Conservation (phyloP, 805 yeast species). For the Komagataella pastoris region DNA sequence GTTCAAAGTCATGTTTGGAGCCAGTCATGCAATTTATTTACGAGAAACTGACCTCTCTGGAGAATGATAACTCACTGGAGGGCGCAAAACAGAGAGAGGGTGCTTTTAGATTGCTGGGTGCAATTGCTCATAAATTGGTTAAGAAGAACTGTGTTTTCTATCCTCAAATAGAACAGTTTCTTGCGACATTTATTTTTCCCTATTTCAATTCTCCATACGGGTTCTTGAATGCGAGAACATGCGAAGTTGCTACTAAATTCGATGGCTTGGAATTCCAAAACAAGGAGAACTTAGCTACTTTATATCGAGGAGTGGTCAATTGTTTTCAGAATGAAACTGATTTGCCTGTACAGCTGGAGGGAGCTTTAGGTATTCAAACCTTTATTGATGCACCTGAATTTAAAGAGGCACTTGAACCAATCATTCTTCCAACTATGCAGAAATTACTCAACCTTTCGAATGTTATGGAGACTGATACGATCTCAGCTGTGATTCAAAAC, state of each 20-base stretch:
- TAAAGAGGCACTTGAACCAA: slow-evolving; percentile 49
- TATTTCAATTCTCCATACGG: slow-evolving; percentile 46
- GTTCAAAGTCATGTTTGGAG: slow-evolving; percentile 45
- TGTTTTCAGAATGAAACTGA: slow-evolving; percentile 36
- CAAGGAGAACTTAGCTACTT: slow-evolving; percentile 18
- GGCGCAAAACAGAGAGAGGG: slow-evolving; percentile 66
- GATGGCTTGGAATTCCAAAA: slow-evolving; percentile 43
- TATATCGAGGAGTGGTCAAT: slow-evolving; percentile 32
- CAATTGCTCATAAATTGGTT: slow-evolving; percentile 47
- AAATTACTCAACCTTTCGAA: slow-evolving; percentile 61
- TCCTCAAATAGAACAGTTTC: slow-evolving; percentile 55
- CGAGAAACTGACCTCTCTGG: slow-evolving; percentile 28
- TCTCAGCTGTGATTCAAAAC: slow-evolving; percentile 89
- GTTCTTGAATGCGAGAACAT: slow-evolving; percentile 65
- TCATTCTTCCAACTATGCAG: slow-evolving; percentile 75
- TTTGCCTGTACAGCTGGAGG: slow-evolving; percentile 70
- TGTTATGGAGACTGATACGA: slow-evolving; percentile 74
- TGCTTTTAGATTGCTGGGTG: slow-evolving; percentile 64
- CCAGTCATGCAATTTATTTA: slow-evolving; percentile 51
- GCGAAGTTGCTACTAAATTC: slow-evolving; percentile 53
- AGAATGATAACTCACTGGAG: slow-evolving; percentile 26
- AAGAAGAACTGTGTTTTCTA: slow-evolving; percentile 41
- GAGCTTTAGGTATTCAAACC: slow-evolving; percentile 77
- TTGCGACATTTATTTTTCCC: slow-evolving; percentile 56
- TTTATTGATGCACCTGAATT: slow-evolving; percentile 54